Evolutionary conservation across 768 basidiomycete species (phyloP), one percentile per base, ranked within the genome.

Genomic region (Suillus paluster): DNA sequence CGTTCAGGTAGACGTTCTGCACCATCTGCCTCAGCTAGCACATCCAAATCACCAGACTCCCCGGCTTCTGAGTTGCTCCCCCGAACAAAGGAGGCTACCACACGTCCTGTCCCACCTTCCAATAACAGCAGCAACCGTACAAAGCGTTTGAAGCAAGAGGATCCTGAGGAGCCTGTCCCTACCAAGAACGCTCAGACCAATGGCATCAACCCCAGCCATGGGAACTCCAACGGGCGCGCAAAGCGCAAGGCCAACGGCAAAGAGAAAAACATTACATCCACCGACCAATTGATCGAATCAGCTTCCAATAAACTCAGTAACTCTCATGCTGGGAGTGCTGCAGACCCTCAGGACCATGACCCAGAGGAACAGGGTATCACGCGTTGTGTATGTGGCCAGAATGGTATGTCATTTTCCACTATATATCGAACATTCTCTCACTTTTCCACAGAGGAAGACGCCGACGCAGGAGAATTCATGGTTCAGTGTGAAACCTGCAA

Each of bases 401-500:
- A 86, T 65, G 91, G 90, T 94, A 68, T 70, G 86, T 78, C 66
- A 44, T 34, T 57, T 59, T 53, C 44, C 33, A 56, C 59, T 48
- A 56, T 49, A 62, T 17, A 49, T 50, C 15, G 45, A 67, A 62
- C 34, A 52, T 44, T 49, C 17, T 27, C 69, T 73, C 66, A 78
- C 70, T 68, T 59, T 62, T 58, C 64, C 77, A 78, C 77, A 81
- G 90, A 91, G 74, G 88, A 89, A 68, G 89, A 90, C 71, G 85
- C 86, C 57, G 88, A 90, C 72, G 93, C 92, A 57, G 93, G 94
- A 53, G 95, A 94, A 74, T 93, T 97, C 79, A 97, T 98, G 94
- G 94, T 98, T 56, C 92, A 95, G 75, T 99, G 97, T 78, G 97
- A 99, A 78, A 89, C 83, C 48, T 99, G 97, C 81, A 92, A 95